Base-by-base conservation (phyloP, 2,329 filamentous ascomycete genomes). In the Zasmidium citrigriseum region DNA sequence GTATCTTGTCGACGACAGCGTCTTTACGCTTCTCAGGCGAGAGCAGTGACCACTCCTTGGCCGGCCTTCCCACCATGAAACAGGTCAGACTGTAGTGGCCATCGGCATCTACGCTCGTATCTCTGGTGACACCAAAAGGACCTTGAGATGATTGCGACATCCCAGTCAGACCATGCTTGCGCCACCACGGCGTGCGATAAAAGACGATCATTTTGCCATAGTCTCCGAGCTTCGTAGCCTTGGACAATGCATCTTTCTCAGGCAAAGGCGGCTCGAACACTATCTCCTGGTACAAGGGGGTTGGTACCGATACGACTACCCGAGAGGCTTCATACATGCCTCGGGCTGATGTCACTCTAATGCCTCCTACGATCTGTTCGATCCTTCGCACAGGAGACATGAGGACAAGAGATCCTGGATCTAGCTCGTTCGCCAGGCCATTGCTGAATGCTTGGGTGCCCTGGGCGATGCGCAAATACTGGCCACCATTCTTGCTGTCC, bases 191-290 rank as follows among this genome's bases (percentile, higher is more conserved):
- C 3, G 66, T 66, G 0, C 68, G 56, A 67, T 78, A 84, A 25
- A 77, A 70, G 10, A 80, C 64, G 53, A 85, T 81, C 4, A 76
- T 77, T 66, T 86, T 85, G 51, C 76, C 78, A 63, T 83, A 82
- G 59, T 79, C 78, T 2, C 82, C 81, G 4, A 64, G 58, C 44
- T 48, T 59, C n/a, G 65, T 65, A 0, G 64, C 60, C 25, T 54
- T 20, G 5, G 63, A 57, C 21, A 67, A 47, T 10, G 48, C 66
- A n/a, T 68, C 65, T 62, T 82, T 83, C 1, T 64, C 59, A 0
- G 80, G 79, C 0, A 86, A 73, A 0, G 72, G 56, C 0, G 84
- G 83, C 0, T 67, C 52, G 67, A 86, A 85, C 0, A 45, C 55
- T 27, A 86, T 80, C 5, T 69, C 73, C 29, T 75, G 74, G 21